Conservation (phyloP, 768 basidiomycete species). For the Mycena albidolilacea region DNA sequence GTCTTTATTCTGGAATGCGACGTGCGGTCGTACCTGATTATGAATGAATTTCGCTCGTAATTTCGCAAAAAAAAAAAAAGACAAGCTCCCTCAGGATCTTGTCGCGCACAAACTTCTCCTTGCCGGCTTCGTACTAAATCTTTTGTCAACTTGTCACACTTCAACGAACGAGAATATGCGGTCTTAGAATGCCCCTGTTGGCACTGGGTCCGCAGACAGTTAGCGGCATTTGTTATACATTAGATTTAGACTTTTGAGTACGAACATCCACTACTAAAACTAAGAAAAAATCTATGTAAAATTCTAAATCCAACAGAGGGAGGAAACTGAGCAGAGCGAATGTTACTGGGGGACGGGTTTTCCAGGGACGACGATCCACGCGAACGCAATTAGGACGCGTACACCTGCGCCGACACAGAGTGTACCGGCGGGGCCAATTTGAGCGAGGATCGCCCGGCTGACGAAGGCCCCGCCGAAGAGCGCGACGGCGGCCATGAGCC, state of each 20-base stretch:
- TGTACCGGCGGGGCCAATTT: conserved; percentile 72
- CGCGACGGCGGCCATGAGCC: conserved; percentile 72
- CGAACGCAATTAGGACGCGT: conserved; percentile 70
- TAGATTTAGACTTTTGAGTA: not conserved
- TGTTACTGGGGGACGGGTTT: conserved; percentile 42
- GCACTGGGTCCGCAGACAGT: too few relatives aligned
- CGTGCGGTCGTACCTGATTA: too few relatives aligned
- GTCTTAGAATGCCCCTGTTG: too few relatives aligned
- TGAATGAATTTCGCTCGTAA: too few relatives aligned
- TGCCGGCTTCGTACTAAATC: too few relatives aligned
- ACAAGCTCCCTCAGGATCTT: too few relatives aligned
- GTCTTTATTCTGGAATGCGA: too few relatives aligned
- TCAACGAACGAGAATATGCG: too few relatives aligned
- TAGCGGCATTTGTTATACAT: too few relatives aligned
- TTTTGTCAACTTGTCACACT: too few relatives aligned
- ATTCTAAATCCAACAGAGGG: not conserved
- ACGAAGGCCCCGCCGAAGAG: conserved; percentile 86
- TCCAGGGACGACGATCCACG: conserved; percentile 77
- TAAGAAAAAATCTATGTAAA: conserved; percentile 22
- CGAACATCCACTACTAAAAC: conserved; percentile 7
- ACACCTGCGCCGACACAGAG: conserved; percentile 79
- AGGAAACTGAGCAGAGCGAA: not conserved
- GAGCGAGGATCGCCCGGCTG: conserved; percentile 69
- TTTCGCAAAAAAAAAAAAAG: too few relatives aligned
- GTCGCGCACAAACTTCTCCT: too few relatives aligned